Evolutionary conservation across 345 rosid species (phyloP), one percentile per base, ranked within the genome.

Genomic region (Noccaea caerulescens): DNA sequence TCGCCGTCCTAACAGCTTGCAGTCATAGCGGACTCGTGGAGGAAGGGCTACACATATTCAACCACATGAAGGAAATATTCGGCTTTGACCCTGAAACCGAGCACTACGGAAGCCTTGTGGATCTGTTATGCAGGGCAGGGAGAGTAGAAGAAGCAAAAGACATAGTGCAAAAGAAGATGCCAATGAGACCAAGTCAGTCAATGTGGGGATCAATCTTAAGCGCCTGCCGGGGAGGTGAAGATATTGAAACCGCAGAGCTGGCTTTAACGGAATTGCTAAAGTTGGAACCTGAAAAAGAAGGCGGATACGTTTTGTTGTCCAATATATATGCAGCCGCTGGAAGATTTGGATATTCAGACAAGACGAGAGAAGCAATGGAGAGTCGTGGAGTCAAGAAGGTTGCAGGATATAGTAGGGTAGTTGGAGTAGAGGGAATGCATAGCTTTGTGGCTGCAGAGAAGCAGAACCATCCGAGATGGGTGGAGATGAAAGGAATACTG

Each of bases 221-320:
- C 54, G 80, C 81, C 36, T 82, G 80, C 13, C 76, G 80, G 10
- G 78, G 42, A 69, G 72, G 74, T 33, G 79, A 83, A 58, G 74
- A 81, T 51, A 57, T 80, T 13, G 85, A 84, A 75, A 77, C 76
- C 30, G 90, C 90, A 60, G 80, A 76, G 79, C 69, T 79, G 62
- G 87, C 86, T 23, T 76, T 82, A 45, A 78, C 71, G 18, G 83
- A 80, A 34, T 66, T 85, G 78, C 57, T 80, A 27, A 81, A 71
- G 79, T 72, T 87, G 46, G 90, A 85, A 60, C 93, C 90, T 20
- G 88, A 78, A 34, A 84, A 82, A 60, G 87, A 80, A 23, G 85
- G 85, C 1, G 85, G 88, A 8, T 85, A 85, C 5, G 68, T 87
- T 38, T 59, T 80, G 84, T 64, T 85, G 55, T 77, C 87, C 23